Percentiles rank a stretch among this genome's conserved stretches.
phyloP scores from a whole-genome alignment of 164 flowering plant species.

The Aristolochia fimbriata region DNA sequence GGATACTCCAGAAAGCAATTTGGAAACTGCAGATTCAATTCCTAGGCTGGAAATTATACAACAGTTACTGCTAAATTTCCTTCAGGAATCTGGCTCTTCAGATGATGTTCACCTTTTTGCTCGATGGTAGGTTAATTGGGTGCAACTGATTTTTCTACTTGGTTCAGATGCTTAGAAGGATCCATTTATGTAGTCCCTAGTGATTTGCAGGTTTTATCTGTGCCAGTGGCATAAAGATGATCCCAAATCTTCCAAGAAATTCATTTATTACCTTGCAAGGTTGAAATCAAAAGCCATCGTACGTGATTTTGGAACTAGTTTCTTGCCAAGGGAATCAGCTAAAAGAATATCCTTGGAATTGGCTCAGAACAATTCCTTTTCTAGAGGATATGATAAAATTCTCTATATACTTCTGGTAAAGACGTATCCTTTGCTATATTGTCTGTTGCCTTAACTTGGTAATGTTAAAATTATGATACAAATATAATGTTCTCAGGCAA shows the following conservation, averaged over 20 bases:
- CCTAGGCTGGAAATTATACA: conserved; percentile 62
- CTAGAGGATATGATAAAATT: conserved; percentile 94
- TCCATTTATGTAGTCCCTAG: conserved; percentile 1
- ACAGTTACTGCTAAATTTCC: conserved; percentile 80
- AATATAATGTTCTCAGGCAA: conserved; percentile 49
- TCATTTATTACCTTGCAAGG: conserved; percentile 55
- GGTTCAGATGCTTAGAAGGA: too few species aligned
- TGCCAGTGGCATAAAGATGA: conserved; percentile 95
- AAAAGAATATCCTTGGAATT: conserved; percentile 71
- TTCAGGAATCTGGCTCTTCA: conserved; percentile 58
- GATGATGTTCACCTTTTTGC: conserved; percentile 74
- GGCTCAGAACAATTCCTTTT: conserved; percentile 78
- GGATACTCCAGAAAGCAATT: conserved; percentile 18
- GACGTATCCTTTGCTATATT: neutral
- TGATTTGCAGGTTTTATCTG: conserved; percentile 76
- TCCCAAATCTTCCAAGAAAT: conserved; percentile 54
- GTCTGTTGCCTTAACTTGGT: neutral
- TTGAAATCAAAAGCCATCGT: conserved; percentile 55
- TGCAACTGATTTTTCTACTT: too few species aligned
- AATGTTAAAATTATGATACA: neutral
- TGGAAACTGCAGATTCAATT: conserved; percentile 28
- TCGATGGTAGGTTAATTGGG: conserved; percentile 61
- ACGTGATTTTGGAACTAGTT: conserved; percentile 46
- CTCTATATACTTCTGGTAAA: conserved; percentile 77
- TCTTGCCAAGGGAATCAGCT: conserved; percentile 54